Evolutionary conservation across 2,329 filamentous ascomycete genomes (phyloP), one percentile per base, ranked within the genome.

Genomic region (Juglanconis oblonga): DNA sequence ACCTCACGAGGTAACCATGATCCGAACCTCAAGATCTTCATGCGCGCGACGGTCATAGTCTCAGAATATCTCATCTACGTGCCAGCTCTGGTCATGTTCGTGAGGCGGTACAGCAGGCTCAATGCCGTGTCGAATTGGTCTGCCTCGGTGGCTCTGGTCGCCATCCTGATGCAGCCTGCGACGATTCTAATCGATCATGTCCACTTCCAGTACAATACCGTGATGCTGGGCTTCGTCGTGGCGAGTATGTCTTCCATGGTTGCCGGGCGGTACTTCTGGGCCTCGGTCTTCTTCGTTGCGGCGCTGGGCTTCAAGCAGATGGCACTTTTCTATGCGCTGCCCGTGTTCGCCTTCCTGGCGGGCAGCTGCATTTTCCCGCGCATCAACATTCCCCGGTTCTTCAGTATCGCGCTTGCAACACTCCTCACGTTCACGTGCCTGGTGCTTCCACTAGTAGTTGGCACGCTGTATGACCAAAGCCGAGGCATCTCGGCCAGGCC

Each of bases 291-390:
- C 78, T 99, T 99, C 68, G 95, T 99, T 6, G 86, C 85, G 14
- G 91, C 94, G 3, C 80, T 99, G n/a, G 92, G 92, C 5, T 99
- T 98, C 81, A 99, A 99, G 79, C 95, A 99, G 74, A 99, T 99
- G 96, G 94, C 94, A 1, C 81, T 99, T 14, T 99, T 98, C 77
- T 99, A 97, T 74, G 92, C 96, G 3, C 93, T 96, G 13, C 88
- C 89, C 24, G 88, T 98, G 59, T 98, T 98, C 72, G 89, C 92
- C 36, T 99, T 93, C 70, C 86, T 99, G 2, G 79, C 98, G 1
- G 95, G 94, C 8, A 87, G 88, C 69, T 97, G 93, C 70, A 68
- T 96, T n/a, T 88, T 87, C 64, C 93, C 93, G 1, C 80, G 81
- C 10, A 75, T 93, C 68, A 87, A 89, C 58, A 67, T 87, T 2